These are phyloP conservation scores for Selaginella tamariscina DNA, from an alignment of 75 land plant genomes.

Conservation along the genomic window DNA sequence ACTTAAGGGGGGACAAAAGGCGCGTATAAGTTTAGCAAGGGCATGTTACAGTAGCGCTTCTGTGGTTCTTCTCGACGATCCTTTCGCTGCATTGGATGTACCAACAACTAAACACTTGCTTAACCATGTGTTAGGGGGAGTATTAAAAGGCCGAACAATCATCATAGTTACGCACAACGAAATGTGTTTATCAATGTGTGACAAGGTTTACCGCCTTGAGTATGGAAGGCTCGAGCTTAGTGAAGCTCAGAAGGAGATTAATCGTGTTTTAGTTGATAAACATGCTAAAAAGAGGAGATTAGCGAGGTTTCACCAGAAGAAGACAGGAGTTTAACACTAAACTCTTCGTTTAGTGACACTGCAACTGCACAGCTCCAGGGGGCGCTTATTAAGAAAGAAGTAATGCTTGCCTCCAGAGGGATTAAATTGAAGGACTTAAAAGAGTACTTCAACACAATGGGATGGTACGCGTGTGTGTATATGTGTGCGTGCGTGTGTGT, in stretches of 20 bases:
- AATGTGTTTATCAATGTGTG: conserved; percentile 15
- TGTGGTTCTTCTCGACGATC: conserved; percentile 28
- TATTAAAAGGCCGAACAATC: conserved; percentile 21
- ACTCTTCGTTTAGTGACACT: not conserved
- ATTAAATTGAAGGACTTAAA: not conserved
- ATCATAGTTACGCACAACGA: conserved; percentile 29
- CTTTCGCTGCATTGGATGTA: conserved; percentile 29
- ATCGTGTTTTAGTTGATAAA: not conserved
- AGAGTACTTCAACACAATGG: not conserved
- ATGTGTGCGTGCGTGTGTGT: not conserved
- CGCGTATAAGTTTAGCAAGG: conserved; percentile 27
- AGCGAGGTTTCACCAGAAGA: no score
- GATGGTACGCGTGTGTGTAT: not conserved
- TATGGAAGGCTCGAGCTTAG: conserved; percentile 5
- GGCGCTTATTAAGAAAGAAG: not conserved
- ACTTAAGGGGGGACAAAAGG: conserved; percentile 34
- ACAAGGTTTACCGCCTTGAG: conserved; percentile 21
- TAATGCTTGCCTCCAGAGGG: not conserved
- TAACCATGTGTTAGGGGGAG: conserved; percentile 13
- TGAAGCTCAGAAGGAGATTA: not conserved
- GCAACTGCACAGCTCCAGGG: not conserved
- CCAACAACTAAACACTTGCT: conserved; percentile 24
- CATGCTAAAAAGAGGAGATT: no score
- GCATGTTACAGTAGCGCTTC: conserved; percentile 25
- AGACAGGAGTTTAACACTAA: no score